phyloP scores from a whole-genome alignment of 768 basidiomycete genomes.

The Gloeostereum incarnatum region DNA sequence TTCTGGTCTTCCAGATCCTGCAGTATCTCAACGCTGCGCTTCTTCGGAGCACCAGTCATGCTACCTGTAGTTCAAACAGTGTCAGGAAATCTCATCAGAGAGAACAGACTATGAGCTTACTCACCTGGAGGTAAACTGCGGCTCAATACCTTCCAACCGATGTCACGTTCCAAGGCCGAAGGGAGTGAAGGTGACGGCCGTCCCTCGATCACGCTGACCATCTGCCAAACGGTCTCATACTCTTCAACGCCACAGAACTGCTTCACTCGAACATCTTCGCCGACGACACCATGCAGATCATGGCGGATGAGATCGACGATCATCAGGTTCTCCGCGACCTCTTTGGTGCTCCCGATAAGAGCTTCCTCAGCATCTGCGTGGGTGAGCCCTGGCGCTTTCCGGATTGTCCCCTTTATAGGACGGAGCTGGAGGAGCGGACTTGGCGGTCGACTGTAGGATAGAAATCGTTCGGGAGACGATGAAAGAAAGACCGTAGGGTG shows the following conservation, averaged over 20 bases:
- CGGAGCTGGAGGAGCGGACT: conserved; percentile 68
- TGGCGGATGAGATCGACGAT: conserved; percentile 95
- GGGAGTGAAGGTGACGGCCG: conserved; percentile 19
- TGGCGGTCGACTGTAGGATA: conserved; percentile 68
- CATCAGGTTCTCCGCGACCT: conserved; percentile 96
- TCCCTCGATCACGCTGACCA: conserved; percentile 91
- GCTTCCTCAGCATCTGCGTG: conserved; percentile 57
- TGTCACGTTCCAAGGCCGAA: conserved; percentile 30
- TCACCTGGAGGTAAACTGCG: conserved; percentile 81
- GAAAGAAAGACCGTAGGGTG: conserved; percentile 72
- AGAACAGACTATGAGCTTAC: conserved; percentile 7
- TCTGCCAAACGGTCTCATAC: conserved; percentile 91
- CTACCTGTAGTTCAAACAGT: conserved; percentile 49
- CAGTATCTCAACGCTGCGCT: conserved; percentile 86
- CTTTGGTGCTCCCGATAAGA: conserved; percentile 65
- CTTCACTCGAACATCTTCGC: conserved; percentile 71
- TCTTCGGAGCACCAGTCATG: conserved; percentile 97
- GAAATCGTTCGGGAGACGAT: conserved; percentile 88
- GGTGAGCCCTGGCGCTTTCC: conserved; percentile 56
- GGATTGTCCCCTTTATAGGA: conserved; percentile 90
- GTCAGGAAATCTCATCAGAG: conserved; percentile 5
- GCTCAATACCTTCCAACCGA: conserved; percentile 75
- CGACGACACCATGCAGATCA: conserved; percentile 79
- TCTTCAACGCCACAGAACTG: conserved; percentile 87
- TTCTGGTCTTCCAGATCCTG: conserved; percentile 66